Conservation (phyloP, 139 green algal genomes). For the Coelastrella sp. region DNA sequence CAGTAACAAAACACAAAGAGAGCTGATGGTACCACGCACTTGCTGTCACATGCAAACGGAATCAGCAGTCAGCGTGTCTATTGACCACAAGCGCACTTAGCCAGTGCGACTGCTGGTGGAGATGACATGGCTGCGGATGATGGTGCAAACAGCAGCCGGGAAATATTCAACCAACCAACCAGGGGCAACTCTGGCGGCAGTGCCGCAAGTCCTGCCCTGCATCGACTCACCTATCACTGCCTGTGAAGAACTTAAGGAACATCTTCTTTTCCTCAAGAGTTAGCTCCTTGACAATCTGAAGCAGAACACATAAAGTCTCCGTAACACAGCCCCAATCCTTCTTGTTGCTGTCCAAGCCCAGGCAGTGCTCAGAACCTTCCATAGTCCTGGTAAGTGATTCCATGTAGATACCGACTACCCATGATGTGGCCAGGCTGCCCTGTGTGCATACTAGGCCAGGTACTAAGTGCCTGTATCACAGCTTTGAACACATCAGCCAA, state of each 20-base stretch:
- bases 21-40: no score
- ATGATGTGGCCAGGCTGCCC: no score
- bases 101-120: background rate
- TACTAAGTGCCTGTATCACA: background rate
- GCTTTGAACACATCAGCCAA: constrained; percentile 7
- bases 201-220: background rate
- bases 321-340: background rate
- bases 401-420: no score
- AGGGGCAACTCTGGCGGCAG: background rate
- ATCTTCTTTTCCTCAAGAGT: constrained; percentile 59
- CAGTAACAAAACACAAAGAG: background rate
- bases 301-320: constrained; percentile 71
- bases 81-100: no score
- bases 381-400: background rate
- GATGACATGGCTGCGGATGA: background rate
- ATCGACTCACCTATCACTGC: constrained; percentile 61
- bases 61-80: no score
- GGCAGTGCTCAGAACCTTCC: background rate
- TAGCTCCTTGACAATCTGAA: constrained; percentile 70
- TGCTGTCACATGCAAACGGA: no score
- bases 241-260: constrained; percentile 97
- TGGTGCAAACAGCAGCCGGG: background rate
- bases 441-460: no score
- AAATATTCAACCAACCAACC: background rate
- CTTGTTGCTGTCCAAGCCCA: background rate